These are phyloP conservation scores for Ceratocystis eucalypticola DNA, from an alignment of 2,329 filamentous ascomycete genomes.

Conservation along the genomic window DNA sequence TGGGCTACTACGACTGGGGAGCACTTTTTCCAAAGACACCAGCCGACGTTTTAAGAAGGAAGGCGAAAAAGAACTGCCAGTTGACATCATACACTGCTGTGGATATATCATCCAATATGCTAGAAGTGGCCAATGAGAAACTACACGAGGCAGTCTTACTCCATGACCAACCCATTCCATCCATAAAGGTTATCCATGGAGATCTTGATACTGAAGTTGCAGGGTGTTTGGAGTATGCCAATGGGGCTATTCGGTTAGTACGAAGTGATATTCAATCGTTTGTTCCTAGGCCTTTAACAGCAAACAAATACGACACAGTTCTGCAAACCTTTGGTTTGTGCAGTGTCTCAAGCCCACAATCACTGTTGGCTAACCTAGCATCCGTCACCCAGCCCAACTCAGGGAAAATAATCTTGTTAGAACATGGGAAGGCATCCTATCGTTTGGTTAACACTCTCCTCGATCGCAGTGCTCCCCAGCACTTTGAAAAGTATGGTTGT, in stretches of 20 bases:
- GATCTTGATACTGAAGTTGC: constrained; percentile 18
- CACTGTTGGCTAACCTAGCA: constrained; percentile 41
- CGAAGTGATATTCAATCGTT: constrained; percentile 35
- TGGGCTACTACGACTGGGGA: constrained; percentile 46
- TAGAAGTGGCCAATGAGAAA: constrained; percentile 42
- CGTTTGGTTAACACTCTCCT: constrained; percentile 42
- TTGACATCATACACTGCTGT: constrained; percentile 47
- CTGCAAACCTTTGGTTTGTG: constrained; percentile 53
- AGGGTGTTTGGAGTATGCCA: constrained; percentile 27
- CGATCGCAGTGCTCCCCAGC: constrained; percentile 40
- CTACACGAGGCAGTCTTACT: constrained; percentile 34
- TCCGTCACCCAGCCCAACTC: constrained; percentile 37
- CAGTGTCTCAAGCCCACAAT: constrained; percentile 44
- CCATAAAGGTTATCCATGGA: constrained; percentile 25
- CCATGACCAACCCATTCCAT: constrained; percentile 28
- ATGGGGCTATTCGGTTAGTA: constrained; percentile 34
- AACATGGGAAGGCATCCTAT: constrained; percentile 47
- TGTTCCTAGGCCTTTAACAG: constrained; percentile 29
- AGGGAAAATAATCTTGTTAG: constrained; percentile 47
- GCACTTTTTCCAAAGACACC: constrained; percentile 25
- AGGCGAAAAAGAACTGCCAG: neutral
- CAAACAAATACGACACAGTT: constrained; percentile 42
- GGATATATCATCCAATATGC: constrained; percentile 47
- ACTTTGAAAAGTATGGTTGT: constrained; percentile 49
- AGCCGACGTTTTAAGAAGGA: constrained; percentile 4